These are phyloP conservation scores for Pleurotus platypus DNA, from an alignment of 768 basidiomycete species.

Conservation along the genomic window DNA sequence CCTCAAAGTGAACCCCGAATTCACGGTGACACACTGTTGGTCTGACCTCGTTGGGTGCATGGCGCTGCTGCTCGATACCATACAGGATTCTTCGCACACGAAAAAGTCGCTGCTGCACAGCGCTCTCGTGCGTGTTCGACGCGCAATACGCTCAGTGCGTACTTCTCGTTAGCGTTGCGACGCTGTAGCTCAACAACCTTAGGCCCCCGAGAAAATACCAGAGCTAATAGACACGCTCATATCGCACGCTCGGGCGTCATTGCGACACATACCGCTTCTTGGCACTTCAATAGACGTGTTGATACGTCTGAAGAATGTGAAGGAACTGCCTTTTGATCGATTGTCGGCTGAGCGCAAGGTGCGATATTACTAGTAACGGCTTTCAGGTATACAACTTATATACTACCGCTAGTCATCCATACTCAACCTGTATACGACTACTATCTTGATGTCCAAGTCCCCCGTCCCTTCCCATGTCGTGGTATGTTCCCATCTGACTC, in stretches of 20 bases:
- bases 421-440: constrained; percentile 51
- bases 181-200: not conserved
- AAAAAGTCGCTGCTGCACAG: constrained; percentile 62
- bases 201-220: constrained; percentile 42
- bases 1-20: constrained; percentile 38
- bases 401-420: constrained; percentile 30
- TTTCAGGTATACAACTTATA: too few species aligned
- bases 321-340: constrained; percentile 36
- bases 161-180: not conserved
- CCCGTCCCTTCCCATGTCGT: constrained; percentile 55
- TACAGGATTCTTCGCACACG: constrained; percentile 45
- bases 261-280: constrained; percentile 47
- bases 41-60: constrained; percentile 49
- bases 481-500: constrained; percentile 33
- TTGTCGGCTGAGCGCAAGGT: constrained; percentile 48
- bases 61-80: constrained; percentile 53
- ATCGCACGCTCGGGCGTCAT: constrained; percentile 34
- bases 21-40: constrained; percentile 47
- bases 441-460: constrained; percentile 66
- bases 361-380: not conserved
- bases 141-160: constrained; percentile 66
- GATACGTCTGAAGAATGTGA: constrained; percentile 59
- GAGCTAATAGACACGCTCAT: constrained; percentile 53
- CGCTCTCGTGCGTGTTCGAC: constrained; percentile 54
- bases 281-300: constrained; percentile 70